Conservation (phyloP, 768 basidiomycete genomes). For the Leccinellum albellum region DNA sequence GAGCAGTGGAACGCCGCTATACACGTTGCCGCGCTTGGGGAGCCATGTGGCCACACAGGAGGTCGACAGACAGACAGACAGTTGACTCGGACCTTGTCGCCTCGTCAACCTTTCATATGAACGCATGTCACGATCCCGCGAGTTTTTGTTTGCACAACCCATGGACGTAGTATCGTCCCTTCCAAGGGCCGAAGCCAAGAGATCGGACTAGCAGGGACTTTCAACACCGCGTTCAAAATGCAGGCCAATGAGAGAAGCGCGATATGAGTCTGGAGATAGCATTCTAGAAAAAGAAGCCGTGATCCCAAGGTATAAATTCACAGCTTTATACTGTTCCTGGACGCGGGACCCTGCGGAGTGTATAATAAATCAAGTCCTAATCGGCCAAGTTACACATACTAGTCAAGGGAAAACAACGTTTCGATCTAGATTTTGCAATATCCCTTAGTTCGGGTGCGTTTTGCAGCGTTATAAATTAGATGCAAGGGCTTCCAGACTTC, state of each 20-base stretch:
- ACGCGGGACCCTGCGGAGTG: constrained; percentile 13
- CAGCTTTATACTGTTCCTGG: constrained; percentile 13
- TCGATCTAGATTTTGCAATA: not conserved
- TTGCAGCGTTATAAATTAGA: not conserved
- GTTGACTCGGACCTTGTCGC: not conserved
- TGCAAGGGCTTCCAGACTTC: not conserved
- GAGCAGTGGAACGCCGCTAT: constrained; percentile 14
- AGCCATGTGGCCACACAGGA: constrained; percentile 13
- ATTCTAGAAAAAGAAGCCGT: constrained; percentile 11
- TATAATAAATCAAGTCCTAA: constrained; percentile 5
- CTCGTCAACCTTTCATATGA: not conserved
- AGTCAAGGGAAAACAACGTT: not conserved
- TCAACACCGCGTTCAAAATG: constrained; percentile 11
- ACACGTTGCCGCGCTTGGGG: constrained; percentile 2
- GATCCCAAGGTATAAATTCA: not conserved
- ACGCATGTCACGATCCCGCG: constrained; percentile 1
- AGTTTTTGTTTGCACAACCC: not conserved
- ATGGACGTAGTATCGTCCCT: constrained; percentile 2
- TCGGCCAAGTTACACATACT: not conserved
- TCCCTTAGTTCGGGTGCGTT: constrained; percentile 1
- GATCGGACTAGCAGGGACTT: constrained; percentile 2
- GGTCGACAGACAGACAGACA: constrained; percentile 1
- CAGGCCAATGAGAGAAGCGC: constrained; percentile 15
- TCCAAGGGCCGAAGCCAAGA: constrained; percentile 1
- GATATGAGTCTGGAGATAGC: constrained; percentile 11